phyloP scores from a whole-genome alignment of 2,329 filamentous ascomycete species.

The Arachnopeziza araneosa region DNA sequence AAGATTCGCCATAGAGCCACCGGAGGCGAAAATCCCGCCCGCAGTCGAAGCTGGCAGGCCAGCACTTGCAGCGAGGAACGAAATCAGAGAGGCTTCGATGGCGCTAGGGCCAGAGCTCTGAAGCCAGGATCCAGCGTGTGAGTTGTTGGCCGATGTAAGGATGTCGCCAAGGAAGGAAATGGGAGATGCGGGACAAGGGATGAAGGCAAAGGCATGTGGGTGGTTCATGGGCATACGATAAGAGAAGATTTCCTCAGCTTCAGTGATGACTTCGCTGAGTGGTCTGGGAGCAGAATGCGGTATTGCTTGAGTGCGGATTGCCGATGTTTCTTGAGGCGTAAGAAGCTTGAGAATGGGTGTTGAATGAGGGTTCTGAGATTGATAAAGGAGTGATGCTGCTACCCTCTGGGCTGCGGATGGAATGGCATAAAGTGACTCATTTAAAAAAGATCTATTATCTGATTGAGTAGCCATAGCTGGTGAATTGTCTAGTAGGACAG shows the following conservation, averaged over 20 bases:
- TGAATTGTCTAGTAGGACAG: no score
- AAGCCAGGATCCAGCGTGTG: constrained; percentile 6
- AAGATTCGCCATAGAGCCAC: constrained; percentile 10
- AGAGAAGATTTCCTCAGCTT: constrained; percentile 1
- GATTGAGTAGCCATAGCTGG: no score
- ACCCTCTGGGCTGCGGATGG: no score
- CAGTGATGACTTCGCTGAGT: no score
- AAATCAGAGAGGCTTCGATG: constrained; percentile 2
- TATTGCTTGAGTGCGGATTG: no score
- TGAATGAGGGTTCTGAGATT: no score
- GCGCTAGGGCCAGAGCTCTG: constrained; percentile 5
- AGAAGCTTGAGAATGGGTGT: no score
- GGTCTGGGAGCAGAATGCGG: no score
- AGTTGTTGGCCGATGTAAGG: constrained; percentile 1
- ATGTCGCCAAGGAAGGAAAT: constrained; percentile 7
- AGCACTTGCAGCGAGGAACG: neutral
- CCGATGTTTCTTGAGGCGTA: no score
- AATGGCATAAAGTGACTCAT: no score
- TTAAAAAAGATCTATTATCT: no score
- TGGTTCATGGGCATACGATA: constrained; percentile 2
- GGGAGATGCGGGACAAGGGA: constrained; percentile 2
- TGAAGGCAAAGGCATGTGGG: constrained; percentile 3
- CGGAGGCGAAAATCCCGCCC: constrained; percentile 5
- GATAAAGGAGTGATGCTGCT: no score
- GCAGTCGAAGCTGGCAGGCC: neutral